phyloP scores from a whole-genome alignment of 345 rosid genomes.

The Chamaenerion angustifolium region DNA sequence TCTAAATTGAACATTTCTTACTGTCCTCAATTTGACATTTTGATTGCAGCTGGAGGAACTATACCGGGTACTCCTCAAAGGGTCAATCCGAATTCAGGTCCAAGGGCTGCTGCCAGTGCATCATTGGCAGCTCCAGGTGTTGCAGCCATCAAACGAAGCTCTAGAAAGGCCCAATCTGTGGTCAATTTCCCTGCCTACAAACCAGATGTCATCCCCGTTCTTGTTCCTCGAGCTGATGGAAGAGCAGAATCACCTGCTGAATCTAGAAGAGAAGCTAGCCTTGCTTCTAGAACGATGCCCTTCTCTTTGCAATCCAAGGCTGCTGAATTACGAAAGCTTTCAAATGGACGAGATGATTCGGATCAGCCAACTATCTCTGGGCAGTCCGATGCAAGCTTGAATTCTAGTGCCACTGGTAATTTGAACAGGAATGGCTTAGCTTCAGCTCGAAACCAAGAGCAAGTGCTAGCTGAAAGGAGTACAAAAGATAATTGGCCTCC shows the following conservation, averaged over 20 bases:
- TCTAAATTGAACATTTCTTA: no score
- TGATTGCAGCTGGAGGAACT: slow-evolving; percentile 62
- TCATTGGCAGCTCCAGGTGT: slow-evolving; percentile 28
- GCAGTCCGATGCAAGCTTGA: slow-evolving; percentile 32
- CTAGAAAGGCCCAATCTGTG: slow-evolving; percentile 31
- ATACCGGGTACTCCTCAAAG: slow-evolving; percentile 73
- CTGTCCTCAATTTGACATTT: slow-evolving; percentile 7
- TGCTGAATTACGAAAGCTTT: slow-evolving; percentile 42
- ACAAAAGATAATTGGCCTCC: slow-evolving; percentile 38
- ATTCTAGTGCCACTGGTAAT: slow-evolving; percentile 27
- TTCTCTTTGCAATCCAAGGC: slow-evolving; percentile 83
- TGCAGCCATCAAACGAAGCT: slow-evolving; percentile 43
- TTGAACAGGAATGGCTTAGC: slow-evolving; percentile 29
- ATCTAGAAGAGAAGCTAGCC: slow-evolving; percentile 56
- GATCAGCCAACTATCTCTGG: slow-evolving; percentile 34
- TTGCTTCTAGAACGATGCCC: slow-evolving; percentile 89
- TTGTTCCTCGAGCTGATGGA: slow-evolving; percentile 70
- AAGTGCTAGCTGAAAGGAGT: slow-evolving; percentile 43
- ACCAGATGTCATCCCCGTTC: slow-evolving; percentile 64
- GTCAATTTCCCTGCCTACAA: slow-evolving; percentile 35
- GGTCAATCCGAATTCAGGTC: slow-evolving; percentile 28
- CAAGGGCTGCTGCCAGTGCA: slow-evolving; percentile 28
- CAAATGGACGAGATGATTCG: slow-evolving; percentile 46
- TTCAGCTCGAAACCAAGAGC: slow-evolving; percentile 27
- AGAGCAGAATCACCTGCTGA: slow-evolving; percentile 53